A percentile compares a stretch with the other conserved stretches of the same genome.
Conservation (phyloP, 441 rosid species). For the Adansonia madagascariensis region DNA sequence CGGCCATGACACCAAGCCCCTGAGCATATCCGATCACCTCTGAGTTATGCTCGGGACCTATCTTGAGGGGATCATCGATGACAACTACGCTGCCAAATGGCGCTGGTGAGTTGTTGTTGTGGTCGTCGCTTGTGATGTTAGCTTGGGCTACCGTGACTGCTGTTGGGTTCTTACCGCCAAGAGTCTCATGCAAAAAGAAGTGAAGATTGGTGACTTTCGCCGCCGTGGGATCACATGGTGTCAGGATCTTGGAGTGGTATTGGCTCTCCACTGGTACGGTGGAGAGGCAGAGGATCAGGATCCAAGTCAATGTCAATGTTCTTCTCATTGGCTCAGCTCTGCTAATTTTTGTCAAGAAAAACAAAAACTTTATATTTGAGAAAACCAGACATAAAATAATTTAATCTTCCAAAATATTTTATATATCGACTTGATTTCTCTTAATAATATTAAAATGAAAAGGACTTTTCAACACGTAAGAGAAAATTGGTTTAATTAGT, state of each 20-base stretch:
- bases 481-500: neutral
- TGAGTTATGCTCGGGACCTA: constrained; percentile 42
- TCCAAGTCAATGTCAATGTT: neutral
- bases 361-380: too few species aligned
- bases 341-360: too few species aligned
- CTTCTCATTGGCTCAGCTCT: constrained; percentile 18
- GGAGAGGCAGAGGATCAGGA: constrained; percentile 21
- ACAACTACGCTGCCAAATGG: constrained; percentile 43
- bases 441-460: neutral
- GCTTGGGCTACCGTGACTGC: constrained; percentile 46
- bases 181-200: constrained; percentile 54
- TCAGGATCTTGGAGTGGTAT: constrained; percentile 27
- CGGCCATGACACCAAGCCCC: constrained; percentile 42
- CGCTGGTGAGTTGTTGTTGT: constrained; percentile 14
- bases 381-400: too few species aligned
- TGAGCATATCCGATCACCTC: constrained; percentile 47
- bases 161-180: constrained; percentile 43
- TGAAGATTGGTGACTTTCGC: constrained; percentile 41
- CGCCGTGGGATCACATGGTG: neutral
- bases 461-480: neutral
- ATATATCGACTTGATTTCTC: neutral
- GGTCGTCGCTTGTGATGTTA: constrained; percentile 6
- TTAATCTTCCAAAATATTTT: neutral
- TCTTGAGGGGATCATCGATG: constrained; percentile 45
- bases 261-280: constrained; percentile 1